A percentile compares a stretch with the other conserved stretches of the same genome.
phyloP scores from a whole-genome alignment of 2,329 filamentous ascomycete genomes.

The Trichoderma sp. region DNA sequence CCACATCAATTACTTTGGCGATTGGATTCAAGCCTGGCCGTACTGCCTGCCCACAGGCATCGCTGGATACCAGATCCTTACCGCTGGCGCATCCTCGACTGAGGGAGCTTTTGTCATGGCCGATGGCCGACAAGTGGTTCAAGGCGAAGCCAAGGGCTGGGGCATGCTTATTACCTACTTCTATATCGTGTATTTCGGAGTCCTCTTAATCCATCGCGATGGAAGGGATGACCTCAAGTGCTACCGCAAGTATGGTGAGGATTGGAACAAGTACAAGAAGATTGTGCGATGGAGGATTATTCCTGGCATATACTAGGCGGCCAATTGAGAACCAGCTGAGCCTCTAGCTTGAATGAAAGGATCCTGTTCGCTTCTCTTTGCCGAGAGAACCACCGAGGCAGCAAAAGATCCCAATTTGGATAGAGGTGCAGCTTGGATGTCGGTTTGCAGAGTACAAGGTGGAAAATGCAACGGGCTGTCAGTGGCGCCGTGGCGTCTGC shows the following conservation, averaged over 20 bases:
- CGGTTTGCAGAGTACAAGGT: background rate
- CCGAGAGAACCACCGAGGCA: background rate
- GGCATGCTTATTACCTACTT: slow-evolving; percentile 91
- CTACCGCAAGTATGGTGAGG: slow-evolving; percentile 81
- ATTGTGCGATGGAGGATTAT: slow-evolving; percentile 79
- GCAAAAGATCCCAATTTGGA: background rate
- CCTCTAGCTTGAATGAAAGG: background rate
- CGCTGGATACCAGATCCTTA: slow-evolving; percentile 73
- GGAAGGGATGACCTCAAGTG: slow-evolving; percentile 89
- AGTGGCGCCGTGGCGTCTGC: background rate
- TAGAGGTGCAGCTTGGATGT: background rate
- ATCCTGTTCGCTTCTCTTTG: background rate
- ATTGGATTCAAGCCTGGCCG: slow-evolving; percentile 92
- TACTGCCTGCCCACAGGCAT: slow-evolving; percentile 84
- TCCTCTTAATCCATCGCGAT: slow-evolving; percentile 83
- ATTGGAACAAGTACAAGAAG: slow-evolving; percentile 87
- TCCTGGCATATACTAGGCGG: slow-evolving; percentile 71
- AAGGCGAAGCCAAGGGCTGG: slow-evolving; percentile 73
- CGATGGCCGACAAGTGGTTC: slow-evolving; percentile 63
- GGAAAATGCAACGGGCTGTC: background rate
- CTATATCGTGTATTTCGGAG: slow-evolving; percentile 86
- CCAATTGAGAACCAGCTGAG: background rate
- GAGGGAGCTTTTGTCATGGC: slow-evolving; percentile 54
- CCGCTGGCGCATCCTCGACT: slow-evolving; percentile 46
- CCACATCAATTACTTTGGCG: slow-evolving; percentile 94